phyloP scores from a whole-genome alignment of 2,329 filamentous ascomycete genomes.

The Paecilomyces fulvus region DNA sequence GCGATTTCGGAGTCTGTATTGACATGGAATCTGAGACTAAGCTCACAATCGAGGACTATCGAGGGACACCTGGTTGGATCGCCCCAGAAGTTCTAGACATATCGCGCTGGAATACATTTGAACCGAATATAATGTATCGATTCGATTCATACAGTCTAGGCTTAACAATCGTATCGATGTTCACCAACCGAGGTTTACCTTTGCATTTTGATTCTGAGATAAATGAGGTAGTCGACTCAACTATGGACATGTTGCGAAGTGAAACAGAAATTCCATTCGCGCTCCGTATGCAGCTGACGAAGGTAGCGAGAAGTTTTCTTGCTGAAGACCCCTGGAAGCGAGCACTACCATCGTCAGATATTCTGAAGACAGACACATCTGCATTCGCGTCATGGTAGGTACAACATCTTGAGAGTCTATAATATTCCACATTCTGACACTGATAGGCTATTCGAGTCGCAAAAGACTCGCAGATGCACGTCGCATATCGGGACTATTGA shows the following conservation, averaged over 20 bases:
- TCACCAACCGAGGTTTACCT: conserved; percentile 10
- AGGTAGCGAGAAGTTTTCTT: conserved; percentile 11
- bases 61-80: no score
- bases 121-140: conserved; percentile 15
- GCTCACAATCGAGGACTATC: conserved; percentile 16
- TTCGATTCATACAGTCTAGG: conserved; percentile 22
- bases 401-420: no score
- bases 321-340: conserved; percentile 15
- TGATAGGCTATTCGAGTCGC: no score
- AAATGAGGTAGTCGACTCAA: no score
- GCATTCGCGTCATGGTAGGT: conserved; percentile 14
- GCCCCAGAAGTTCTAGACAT: no score
- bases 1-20: conserved; percentile 22
- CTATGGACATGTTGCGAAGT: no score
- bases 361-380: conserved; percentile 12
- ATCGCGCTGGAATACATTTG: no score
- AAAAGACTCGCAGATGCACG: no score
- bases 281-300: conserved; percentile 9
- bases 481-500: no score
- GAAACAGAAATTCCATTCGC: no score
- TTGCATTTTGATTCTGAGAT: not conserved
- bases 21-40: conserved; percentile 14
- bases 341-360: conserved; percentile 9
- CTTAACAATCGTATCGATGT: conserved; percentile 15
- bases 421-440: no score